Conservation (phyloP, 257 asterid species). For the Solanum pimpinellifolium region DNA sequence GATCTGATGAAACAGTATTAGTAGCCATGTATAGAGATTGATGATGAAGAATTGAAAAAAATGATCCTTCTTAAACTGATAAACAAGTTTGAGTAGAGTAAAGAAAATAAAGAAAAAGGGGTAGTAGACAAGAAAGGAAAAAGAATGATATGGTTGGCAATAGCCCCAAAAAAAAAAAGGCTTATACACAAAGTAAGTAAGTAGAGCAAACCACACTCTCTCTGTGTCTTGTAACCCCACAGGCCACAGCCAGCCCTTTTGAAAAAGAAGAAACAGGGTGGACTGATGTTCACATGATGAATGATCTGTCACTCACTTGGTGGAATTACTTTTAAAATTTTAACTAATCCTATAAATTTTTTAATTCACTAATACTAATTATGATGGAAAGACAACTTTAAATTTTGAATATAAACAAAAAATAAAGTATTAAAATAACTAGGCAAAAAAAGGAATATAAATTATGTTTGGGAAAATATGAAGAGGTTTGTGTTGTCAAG, state of each 20-base stretch:
- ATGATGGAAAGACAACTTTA: not conserved
- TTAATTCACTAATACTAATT: not conserved
- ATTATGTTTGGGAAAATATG: not conserved
- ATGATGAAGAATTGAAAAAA: not conserved
- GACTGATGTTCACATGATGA: conserved; percentile 46
- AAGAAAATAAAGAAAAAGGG: not conserved
- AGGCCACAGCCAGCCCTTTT: not conserved
- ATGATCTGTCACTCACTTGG: conserved; percentile 54
- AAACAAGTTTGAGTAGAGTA: not conserved
- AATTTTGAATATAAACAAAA: not conserved
- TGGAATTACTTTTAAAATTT: conserved; percentile 21
- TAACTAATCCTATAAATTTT: conserved; percentile 1
- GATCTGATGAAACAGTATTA: conserved; percentile 50
- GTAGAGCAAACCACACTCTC: conserved; percentile 15
- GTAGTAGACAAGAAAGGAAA: not conserved
- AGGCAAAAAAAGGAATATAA: not conserved
- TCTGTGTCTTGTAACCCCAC: not conserved
- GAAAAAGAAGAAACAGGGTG: not conserved
- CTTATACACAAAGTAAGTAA: conserved; percentile 11
- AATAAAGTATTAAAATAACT: not conserved
- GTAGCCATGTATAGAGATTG: conserved; percentile 44
- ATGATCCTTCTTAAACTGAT: not conserved
- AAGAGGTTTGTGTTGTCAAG: conserved; percentile 18
- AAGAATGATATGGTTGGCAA: conserved; percentile 65
- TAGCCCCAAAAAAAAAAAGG: conserved; percentile 12